Percentiles rank a stretch among this genome's conserved stretches.
Conservation (phyloP, 2,329 filamentous ascomycete species). For the Sordariomycetes sp. region DNA sequence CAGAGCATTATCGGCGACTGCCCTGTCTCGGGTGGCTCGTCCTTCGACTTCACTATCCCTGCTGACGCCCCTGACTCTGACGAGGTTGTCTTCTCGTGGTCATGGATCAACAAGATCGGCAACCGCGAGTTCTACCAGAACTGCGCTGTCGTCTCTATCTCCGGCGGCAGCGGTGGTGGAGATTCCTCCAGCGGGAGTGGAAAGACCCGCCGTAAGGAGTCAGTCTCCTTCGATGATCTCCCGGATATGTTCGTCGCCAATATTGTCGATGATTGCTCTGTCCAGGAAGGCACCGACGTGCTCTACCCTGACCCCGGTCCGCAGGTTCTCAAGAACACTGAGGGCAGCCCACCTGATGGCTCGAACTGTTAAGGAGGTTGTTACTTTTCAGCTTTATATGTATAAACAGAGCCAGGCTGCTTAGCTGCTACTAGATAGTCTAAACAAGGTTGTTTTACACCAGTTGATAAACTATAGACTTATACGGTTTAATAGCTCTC, state of each 20-base stretch:
- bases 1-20: slow-evolving; percentile 46
- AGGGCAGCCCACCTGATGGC: slow-evolving; percentile 22
- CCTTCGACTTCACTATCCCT: slow-evolving; percentile 58
- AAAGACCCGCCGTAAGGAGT: slow-evolving; percentile 14
- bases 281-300: slow-evolving; percentile 45
- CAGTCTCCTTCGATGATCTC: slow-evolving; percentile 38
- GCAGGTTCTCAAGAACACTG: slow-evolving; percentile 30
- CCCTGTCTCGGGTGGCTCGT: slow-evolving; percentile 29
- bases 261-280: slow-evolving; percentile 47
- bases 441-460: too few species aligned
- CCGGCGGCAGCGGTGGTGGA: slow-evolving; percentile 13
- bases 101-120: slow-evolving; percentile 65
- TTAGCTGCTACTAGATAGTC: too few species aligned
- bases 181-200: too few species aligned
- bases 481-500: too few species aligned
- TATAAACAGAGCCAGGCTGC: too few species aligned
- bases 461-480: too few species aligned
- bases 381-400: too few species aligned
- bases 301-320: slow-evolving; percentile 56
- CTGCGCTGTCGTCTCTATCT: slow-evolving; percentile 61
- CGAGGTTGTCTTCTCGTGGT: slow-evolving; percentile 63
- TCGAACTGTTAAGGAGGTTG: too few species aligned
- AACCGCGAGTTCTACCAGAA: slow-evolving; percentile 87
- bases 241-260: slow-evolving; percentile 66
- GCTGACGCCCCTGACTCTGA: slow-evolving; percentile 42